Evolutionary conservation across 257 asterid genomes (phyloP).

Genomic region (Paulownia fortunei): DNA sequence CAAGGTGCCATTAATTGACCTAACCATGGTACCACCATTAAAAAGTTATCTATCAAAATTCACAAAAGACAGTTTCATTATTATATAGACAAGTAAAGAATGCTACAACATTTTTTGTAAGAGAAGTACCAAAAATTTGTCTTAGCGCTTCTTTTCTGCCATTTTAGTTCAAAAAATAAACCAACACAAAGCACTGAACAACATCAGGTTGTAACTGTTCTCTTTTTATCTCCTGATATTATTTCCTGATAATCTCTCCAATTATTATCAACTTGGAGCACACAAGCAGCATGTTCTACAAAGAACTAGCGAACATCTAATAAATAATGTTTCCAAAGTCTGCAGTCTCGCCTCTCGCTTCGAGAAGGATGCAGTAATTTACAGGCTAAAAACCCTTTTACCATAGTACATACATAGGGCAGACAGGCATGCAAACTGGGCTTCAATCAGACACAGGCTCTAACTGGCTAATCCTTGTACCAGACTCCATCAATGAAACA

Average conservation of each 20-base stretch:
- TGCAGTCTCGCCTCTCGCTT: neutral
- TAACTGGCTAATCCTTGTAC: neutral
- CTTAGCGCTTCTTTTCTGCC: too few species aligned
- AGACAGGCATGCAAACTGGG: conserved; percentile 8
- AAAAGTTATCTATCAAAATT: too few species aligned
- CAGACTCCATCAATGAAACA: conserved; percentile 33
- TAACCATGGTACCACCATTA: too few species aligned
- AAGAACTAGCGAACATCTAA: neutral
- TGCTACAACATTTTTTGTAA: too few species aligned
- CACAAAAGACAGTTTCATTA: too few species aligned
- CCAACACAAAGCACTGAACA: neutral
- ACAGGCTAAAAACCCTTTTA: neutral
- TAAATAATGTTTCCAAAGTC: neutral
- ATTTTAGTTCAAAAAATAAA: neutral
- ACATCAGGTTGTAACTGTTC: neutral
- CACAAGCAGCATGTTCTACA: neutral
- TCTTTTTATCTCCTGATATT: too few species aligned
- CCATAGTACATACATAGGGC: conserved; percentile 13
- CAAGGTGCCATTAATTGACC: too few species aligned
- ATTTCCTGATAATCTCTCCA: too few species aligned
- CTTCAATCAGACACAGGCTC: conserved; percentile 13
- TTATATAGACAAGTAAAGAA: too few species aligned
- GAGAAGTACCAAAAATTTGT: too few species aligned
- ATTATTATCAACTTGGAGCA: too few species aligned
- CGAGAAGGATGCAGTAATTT: neutral